Evolutionary conservation across 2,329 filamentous ascomycete genomes (phyloP).

Genomic region (Laburnicola sp.): DNA sequence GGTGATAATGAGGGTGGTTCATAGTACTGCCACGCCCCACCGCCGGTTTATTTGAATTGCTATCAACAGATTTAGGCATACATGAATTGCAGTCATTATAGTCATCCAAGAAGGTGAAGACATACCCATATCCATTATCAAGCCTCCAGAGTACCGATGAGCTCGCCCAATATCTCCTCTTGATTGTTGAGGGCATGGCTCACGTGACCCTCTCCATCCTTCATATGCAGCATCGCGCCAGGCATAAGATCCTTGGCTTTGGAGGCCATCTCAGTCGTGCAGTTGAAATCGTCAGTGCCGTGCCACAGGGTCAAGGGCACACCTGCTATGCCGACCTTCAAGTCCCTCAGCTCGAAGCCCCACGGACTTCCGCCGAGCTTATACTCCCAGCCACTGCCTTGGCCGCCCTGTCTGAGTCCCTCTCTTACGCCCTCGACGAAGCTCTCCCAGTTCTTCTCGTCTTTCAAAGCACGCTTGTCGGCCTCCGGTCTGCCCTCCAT

Average conservation of each 20-base stretch:
- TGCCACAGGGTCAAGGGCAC: slow-evolving; percentile 39
- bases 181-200: slow-evolving; percentile 27
- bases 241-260: slow-evolving; percentile 30
- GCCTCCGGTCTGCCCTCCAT: slow-evolving; percentile 21
- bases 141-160: slow-evolving; percentile 17
- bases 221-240: slow-evolving; percentile 22
- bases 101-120: too few relatives aligned
- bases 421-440: slow-evolving; percentile 35
- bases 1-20: too few relatives aligned
- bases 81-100: too few relatives aligned
- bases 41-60: too few relatives aligned
- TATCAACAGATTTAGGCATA: too few relatives aligned
- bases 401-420: slow-evolving; percentile 29
- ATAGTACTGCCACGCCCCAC: too few relatives aligned
- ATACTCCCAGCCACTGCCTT: slow-evolving; percentile 36
- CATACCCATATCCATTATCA: background rate
- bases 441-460: slow-evolving; percentile 23
- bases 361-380: slow-evolving; percentile 32
- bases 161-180: slow-evolving; percentile 26
- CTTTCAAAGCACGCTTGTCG: slow-evolving; percentile 27
- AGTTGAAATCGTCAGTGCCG: slow-evolving; percentile 35
- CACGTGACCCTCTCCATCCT: slow-evolving; percentile 33
- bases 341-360: slow-evolving; percentile 38
- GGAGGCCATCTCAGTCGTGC: slow-evolving; percentile 27
- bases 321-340: slow-evolving; percentile 22